Conservation (phyloP, 768 basidiomycete species). For the Amanita rimosa region DNA sequence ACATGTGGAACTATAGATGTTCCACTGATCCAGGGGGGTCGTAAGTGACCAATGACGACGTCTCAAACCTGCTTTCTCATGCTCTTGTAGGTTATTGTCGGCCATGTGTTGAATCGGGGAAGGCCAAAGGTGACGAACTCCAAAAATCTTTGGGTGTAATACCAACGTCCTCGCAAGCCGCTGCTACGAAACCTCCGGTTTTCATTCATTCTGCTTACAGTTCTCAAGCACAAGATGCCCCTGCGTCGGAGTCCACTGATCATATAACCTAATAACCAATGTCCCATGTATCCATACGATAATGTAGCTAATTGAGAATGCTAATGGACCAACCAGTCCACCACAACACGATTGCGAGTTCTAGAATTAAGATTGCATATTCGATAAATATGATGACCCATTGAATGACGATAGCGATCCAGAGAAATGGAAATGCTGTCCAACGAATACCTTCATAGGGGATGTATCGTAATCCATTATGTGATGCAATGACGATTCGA, state of each 20-base stretch:
- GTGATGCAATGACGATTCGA: slow-evolving; percentile 46
- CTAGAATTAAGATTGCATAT: slow-evolving; percentile 40
- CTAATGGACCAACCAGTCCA: slow-evolving; percentile 67
- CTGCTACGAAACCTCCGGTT: not conserved
- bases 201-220: slow-evolving; percentile 6
- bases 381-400: slow-evolving; percentile 60
- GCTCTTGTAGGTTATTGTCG: slow-evolving; percentile 51
- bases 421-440: slow-evolving; percentile 52
- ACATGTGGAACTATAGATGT: slow-evolving; percentile 59
- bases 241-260: not conserved
- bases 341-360: slow-evolving; percentile 54
- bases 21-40: slow-evolving; percentile 65
- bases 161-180: not conserved
- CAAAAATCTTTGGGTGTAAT: not conserved
- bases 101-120: slow-evolving; percentile 50
- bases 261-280: not conserved
- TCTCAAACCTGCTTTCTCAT: not conserved
- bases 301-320: slow-evolving; percentile 23
- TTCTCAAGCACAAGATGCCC: not conserved
- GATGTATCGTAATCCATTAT: slow-evolving; percentile 48
- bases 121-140: slow-evolving; percentile 17
- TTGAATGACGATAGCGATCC: slow-evolving; percentile 50
- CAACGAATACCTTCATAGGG: slow-evolving; percentile 52
- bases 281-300: slow-evolving; percentile 4
- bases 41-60: slow-evolving; percentile 30